Base-by-base conservation (phyloP, 83 land plant genomes). In the Picea engelmannii region DNA sequence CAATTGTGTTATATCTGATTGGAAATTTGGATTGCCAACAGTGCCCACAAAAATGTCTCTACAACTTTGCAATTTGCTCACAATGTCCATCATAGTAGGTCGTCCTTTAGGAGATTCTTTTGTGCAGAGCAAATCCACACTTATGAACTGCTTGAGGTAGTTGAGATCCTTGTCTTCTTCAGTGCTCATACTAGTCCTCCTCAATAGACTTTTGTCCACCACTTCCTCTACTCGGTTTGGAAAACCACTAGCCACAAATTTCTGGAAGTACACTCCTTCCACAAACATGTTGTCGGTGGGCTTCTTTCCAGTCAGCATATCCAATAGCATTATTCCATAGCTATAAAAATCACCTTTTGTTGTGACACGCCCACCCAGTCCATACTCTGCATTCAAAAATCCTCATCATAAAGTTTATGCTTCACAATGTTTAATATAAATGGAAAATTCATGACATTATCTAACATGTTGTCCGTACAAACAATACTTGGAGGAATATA, bases 331-430 rank as follows among this genome's bases (percentile, higher is more conserved):
- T 6, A 81, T 55, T 10, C 82, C 82, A 21, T 61, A 81, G 16
- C 82, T 81, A 47, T 70, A 81, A 16, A 55, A 77, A 81, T 81
- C 82, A 24, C n/a, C n/a, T n/a, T n/a, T n/a, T n/a, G n/a, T n/a
- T n/a, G n/a, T n/a, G n/a, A n/a, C n/a, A n/a, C n/a, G 63, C 82
- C n/a, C 44, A 58, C 76, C 38, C 77, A 70, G 38, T 6, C 82
- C 82, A 70, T 70, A 81, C 21, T 81, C 82, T 81, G 77, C 44
- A 52, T 1, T 40, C 0, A 31, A 18, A 17, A 62, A 78, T 25
- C 6, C 5, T 24, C 21, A 12, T 47, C 47, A 13, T n/a, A 18
- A 23, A 6, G 17, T 23, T 66, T 23, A 7, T 78, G 2, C 23
- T 24, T 24, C 60, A 78, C 8, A 24, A 47, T 47, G 9, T 47